phyloP scores from a whole-genome alignment of 1,284 basidiomycete species.

The Marasmius sp. region DNA sequence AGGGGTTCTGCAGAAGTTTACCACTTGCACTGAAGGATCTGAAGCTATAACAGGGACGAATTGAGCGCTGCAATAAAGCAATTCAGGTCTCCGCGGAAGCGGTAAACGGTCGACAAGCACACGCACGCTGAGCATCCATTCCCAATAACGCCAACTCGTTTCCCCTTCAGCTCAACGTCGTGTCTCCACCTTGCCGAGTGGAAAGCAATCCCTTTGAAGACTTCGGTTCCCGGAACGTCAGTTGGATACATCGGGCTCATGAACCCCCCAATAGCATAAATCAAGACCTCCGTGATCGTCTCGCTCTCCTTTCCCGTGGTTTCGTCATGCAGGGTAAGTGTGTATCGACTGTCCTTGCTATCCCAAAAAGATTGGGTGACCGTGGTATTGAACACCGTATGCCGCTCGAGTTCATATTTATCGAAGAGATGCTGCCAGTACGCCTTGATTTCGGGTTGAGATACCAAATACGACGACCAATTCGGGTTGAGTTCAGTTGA shows the following conservation, averaged over 20 bases:
- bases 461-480: constrained; percentile 44
- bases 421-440: constrained; percentile 50
- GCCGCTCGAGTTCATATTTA: constrained; percentile 38
- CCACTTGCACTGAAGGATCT: constrained; percentile 46
- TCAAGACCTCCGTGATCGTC: constrained; percentile 39
- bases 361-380: constrained; percentile 49
- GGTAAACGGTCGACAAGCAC: constrained; percentile 13
- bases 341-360: constrained; percentile 36
- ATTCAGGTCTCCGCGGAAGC: neutral
- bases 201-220: constrained; percentile 50
- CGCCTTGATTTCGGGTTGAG: constrained; percentile 47
- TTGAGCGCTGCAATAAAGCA: constrained; percentile 42
- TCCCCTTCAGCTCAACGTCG: constrained; percentile 49
- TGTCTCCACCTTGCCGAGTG: constrained; percentile 62
- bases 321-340: constrained; percentile 36
- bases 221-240: constrained; percentile 41
- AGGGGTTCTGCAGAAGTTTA: constrained; percentile 54
- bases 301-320: constrained; percentile 27
- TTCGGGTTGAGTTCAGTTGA: constrained; percentile 54
- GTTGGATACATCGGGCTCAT: constrained; percentile 44
- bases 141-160: constrained; percentile 61
- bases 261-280: constrained; percentile 48
- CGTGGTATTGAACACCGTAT: constrained; percentile 41
- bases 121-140: constrained; percentile 62
- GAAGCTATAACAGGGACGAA: constrained; percentile 50